Evolutionary conservation across 2,329 filamentous ascomycete species (phyloP).

Genomic region (Arthrobotrys entomopaga): DNA sequence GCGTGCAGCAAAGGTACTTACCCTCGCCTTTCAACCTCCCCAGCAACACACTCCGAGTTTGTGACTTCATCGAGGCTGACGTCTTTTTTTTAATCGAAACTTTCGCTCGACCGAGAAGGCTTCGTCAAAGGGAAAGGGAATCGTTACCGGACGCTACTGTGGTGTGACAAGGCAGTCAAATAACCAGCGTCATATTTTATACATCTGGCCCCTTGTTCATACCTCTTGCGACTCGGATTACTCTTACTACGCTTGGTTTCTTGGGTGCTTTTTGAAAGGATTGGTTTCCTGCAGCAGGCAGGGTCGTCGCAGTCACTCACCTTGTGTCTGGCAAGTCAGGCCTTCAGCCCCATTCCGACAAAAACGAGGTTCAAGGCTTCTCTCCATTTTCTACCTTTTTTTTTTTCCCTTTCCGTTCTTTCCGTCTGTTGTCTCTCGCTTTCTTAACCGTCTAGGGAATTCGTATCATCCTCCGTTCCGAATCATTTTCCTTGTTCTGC

Average conservation of each 20-base stretch:
- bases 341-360: conserved; percentile 2
- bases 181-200: conserved; percentile 37
- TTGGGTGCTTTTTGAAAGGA: conserved; percentile 9
- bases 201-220: not conserved
- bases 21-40: not conserved
- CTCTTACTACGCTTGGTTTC: not conserved
- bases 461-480: conserved; percentile 6
- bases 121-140: not conserved
- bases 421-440: conserved; percentile 13
- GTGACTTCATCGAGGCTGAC: not conserved
- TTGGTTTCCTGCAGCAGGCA: conserved; percentile 7
- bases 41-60: not conserved
- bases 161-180: conserved; percentile 36
- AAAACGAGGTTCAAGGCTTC: no score
- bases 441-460: conserved; percentile 14
- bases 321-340: no score
- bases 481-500: conserved; percentile 1
- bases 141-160: conserved; percentile 1
- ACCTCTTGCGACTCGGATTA: not conserved
- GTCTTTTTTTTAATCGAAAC: no score
- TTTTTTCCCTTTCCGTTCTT: no score
- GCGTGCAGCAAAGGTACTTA: no score
- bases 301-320: conserved; percentile 2
- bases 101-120: conserved; percentile 5
- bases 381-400: no score